phyloP scores from a whole-genome alignment of 441 rosid species.

The Brassica balearica region DNA sequence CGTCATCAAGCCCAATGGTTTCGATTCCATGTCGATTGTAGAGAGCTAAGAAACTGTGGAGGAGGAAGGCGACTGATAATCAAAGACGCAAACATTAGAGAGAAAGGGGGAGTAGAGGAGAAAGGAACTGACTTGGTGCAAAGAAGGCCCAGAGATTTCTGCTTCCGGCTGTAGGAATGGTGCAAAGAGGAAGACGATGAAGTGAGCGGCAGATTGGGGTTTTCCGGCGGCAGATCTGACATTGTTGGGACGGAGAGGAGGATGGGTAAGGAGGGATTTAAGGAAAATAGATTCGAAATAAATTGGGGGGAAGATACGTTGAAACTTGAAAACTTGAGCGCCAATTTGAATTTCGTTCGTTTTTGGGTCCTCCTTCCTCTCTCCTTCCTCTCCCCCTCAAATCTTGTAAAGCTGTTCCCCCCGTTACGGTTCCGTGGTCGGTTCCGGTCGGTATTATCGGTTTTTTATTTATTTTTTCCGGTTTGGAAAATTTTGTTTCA shows the following conservation, averaged over 20 bases:
- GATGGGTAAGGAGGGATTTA: conserved; percentile 9
- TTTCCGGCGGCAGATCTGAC: conserved; percentile 43
- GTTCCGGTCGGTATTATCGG: conserved; percentile 21
- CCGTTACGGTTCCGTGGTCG: conserved; percentile 36
- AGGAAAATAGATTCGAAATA: conserved; percentile 26
- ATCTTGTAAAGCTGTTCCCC: conserved; percentile 35
- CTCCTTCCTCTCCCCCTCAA: not conserved
- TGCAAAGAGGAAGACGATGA: conserved; percentile 49
- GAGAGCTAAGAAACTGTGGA: conserved; percentile 70
- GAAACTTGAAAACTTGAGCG: conserved; percentile 39
- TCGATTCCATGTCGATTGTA: conserved; percentile 72
- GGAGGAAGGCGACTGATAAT: conserved; percentile 1
- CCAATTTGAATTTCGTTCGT: conserved; percentile 33
- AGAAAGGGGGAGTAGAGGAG: not conserved
- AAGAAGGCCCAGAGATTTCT: conserved; percentile 87
- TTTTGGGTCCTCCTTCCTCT: conserved; percentile 33
- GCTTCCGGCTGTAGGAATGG: conserved; percentile 74
- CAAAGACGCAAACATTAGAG: conserved; percentile 13
- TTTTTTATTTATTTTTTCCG: not conserved
- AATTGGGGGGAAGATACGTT: conserved; percentile 26
- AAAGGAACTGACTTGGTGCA: conserved; percentile 66
- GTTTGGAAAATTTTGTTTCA: not conserved
- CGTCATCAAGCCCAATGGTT: conserved; percentile 82
- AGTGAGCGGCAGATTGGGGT: conserved; percentile 23
- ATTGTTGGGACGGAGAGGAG: conserved; percentile 18